A percentile compares a stretch with the other conserved stretches of the same genome.
Conservation (phyloP, 2,329 filamentous ascomycete species). For the Neonectria coccinea region DNA sequence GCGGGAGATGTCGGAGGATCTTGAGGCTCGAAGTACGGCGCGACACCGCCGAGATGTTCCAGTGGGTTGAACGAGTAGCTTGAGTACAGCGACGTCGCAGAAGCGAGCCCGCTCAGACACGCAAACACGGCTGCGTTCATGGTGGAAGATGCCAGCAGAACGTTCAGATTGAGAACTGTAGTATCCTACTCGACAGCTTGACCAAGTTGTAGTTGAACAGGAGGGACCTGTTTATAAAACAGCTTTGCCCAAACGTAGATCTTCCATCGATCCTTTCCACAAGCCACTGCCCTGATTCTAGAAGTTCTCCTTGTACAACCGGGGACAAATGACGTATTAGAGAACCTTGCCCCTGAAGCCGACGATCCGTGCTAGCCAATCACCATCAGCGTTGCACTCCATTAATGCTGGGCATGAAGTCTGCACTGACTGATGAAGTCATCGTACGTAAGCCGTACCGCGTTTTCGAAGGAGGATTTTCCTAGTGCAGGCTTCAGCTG, state of each 20-base stretch:
- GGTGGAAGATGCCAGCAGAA: not conserved
- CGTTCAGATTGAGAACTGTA: not conserved
- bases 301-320: not conserved
- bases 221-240: not conserved
- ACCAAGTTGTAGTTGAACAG: not conserved
- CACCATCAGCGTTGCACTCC: not conserved
- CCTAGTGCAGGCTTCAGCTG: not conserved
- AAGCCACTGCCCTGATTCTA: not conserved
- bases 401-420: not conserved
- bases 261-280: not conserved
- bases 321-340: not conserved
- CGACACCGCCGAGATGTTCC: slow-evolving; percentile 66
- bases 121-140: not conserved
- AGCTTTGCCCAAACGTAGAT: not conserved
- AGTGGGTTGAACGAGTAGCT: slow-evolving; percentile 65
- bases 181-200: not conserved
- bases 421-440: not conserved
- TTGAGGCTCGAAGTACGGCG: slow-evolving; percentile 68
- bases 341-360: not conserved
- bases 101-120: not conserved
- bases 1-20: slow-evolving; percentile 53
- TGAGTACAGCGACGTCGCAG: slow-evolving; percentile 53
- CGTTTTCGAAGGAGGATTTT: not conserved
- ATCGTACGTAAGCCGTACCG: not conserved
- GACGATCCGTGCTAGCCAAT: not conserved